Conservation (phyloP, 352 stramenopile species). For the Peronospora belbahrii region DNA sequence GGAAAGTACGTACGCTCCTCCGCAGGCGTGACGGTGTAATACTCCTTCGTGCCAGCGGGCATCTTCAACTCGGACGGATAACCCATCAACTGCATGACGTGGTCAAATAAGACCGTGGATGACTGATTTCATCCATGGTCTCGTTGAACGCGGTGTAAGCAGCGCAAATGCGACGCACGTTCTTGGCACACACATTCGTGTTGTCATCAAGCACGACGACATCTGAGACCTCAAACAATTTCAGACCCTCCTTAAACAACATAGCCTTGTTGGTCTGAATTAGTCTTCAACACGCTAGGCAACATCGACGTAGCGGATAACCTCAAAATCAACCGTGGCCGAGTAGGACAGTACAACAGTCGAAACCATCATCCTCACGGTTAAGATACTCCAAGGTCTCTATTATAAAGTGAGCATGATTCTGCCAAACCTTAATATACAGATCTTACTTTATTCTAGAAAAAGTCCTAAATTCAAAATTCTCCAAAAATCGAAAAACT, state of each 20-base stretch:
- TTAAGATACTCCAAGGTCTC: conserved; percentile 97
- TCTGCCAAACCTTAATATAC: no score
- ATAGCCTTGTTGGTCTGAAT: conserved; percentile 98
- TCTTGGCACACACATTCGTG: conserved; percentile 92
- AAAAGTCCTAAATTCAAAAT: no score
- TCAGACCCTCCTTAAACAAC: conserved; percentile 95
- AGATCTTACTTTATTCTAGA: no score
- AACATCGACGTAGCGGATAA: conserved; percentile 98
- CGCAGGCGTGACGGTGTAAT: conserved; percentile 67
- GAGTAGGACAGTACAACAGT: conserved; percentile 97
- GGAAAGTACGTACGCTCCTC: conserved; percentile 90
- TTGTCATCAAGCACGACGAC: conserved; percentile 93
- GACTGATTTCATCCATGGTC: conserved; percentile 98
- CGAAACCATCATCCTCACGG: conserved; percentile 63
- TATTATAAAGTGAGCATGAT: no score
- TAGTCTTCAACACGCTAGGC: conserved; percentile 96
- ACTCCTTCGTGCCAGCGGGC: conserved; percentile 56
- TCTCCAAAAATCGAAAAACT: no score
- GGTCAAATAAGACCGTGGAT: conserved; percentile 98
- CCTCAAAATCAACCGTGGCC: conserved; percentile 98
- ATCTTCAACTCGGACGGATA: conserved; percentile 75
- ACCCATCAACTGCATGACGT: conserved; percentile 97
- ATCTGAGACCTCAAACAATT: conserved; percentile 99
- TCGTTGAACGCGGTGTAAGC: conserved; percentile 95
- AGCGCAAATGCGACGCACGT: conserved; percentile 92